These are phyloP conservation scores for Claviceps sp. DNA, from an alignment of 2,329 filamentous ascomycete species.

Conservation along the genomic window DNA sequence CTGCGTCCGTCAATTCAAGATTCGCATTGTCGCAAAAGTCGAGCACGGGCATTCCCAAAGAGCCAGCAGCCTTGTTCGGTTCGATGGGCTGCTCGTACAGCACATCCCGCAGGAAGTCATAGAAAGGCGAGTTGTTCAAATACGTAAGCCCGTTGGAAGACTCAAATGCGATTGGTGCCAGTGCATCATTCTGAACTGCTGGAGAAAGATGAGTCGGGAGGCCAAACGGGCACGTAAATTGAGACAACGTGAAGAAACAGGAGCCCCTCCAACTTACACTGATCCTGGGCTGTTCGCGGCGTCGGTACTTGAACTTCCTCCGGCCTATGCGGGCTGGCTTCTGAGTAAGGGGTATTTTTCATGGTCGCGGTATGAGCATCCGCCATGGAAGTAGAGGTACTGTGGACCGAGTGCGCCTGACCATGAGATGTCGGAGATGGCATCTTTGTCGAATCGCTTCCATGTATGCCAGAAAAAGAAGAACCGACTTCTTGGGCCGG, in stretches of 20 bases:
- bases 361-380: constrained; percentile 7
- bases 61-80: constrained; percentile 21
- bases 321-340: constrained; percentile 12
- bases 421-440: constrained; percentile 11
- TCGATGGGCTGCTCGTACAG: constrained; percentile 33
- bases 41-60: constrained; percentile 30
- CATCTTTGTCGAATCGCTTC: constrained; percentile 6
- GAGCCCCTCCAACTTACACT: constrained; percentile 9
- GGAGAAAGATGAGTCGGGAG: not conserved
- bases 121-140: constrained; percentile 28
- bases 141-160: constrained; percentile 11
- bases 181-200: constrained; percentile 5
- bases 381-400: constrained; percentile 8
- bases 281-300: constrained; percentile 20
- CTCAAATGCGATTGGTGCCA: not conserved
- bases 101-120: constrained; percentile 37
- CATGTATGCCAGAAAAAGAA: not conserved
- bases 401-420: constrained; percentile 7
- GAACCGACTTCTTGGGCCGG: constrained; percentile 7
- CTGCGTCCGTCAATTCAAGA: constrained; percentile 37
- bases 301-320: constrained; percentile 23
- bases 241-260: not conserved
- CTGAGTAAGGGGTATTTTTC: constrained; percentile 15
- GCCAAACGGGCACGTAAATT: not conserved
- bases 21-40: constrained; percentile 37